These are phyloP conservation scores for Harrya chromipes DNA, from an alignment of 768 basidiomycete genomes.

Conservation along the genomic window DNA sequence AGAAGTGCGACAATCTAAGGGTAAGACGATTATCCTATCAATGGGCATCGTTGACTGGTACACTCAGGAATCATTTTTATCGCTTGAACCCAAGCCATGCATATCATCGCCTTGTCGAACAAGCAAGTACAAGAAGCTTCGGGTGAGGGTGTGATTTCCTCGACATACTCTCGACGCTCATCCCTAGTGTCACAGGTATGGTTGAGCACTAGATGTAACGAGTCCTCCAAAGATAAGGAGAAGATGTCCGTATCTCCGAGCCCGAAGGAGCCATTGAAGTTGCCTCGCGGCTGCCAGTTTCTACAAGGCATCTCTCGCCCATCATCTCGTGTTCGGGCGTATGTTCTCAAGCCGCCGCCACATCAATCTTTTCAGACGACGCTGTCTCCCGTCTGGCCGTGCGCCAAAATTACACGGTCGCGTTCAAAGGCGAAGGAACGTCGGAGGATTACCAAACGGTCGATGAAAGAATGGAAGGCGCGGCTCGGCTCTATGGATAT, in stretches of 20 bases:
- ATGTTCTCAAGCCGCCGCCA: background rate
- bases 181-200: conserved; percentile 2
- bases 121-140: conserved; percentile 1
- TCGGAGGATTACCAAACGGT: conserved; percentile 7
- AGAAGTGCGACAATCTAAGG: background rate
- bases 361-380: background rate
- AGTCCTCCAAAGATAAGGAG: background rate
- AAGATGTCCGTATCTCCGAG: background rate
- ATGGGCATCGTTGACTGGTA: background rate
- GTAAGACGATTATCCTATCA: background rate
- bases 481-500: conserved; percentile 14
- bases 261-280: background rate
- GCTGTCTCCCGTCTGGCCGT: conserved; percentile 11
- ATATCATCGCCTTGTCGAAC: background rate
- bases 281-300: background rate
- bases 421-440: conserved; percentile 2
- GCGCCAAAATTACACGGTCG: conserved; percentile 19
- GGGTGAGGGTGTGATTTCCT: conserved; percentile 1
- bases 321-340: background rate
- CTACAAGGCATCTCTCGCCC: background rate
- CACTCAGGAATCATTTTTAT: conserved; percentile 6
- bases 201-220: background rate
- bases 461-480: conserved; percentile 8
- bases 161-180: background rate
- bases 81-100: background rate